phyloP scores from a whole-genome alignment of 176 grass and related monocot genomes.

The Rhynchospora breviuscula region DNA sequence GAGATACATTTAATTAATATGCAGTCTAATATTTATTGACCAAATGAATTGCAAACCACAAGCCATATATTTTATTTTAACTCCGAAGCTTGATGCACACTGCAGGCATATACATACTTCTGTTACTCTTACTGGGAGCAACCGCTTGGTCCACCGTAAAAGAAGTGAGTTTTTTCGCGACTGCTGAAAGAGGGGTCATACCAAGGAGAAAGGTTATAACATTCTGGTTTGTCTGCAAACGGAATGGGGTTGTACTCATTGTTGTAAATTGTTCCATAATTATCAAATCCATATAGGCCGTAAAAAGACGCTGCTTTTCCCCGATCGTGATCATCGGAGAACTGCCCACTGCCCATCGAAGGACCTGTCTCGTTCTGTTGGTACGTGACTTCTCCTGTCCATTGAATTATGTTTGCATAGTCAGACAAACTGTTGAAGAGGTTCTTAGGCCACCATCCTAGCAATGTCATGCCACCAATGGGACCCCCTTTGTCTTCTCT shows the following conservation, averaged over 20 bases:
- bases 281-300: neutral
- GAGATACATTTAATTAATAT: too few relatives aligned
- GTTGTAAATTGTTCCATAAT: neutral
- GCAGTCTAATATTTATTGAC: too few relatives aligned
- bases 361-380: constrained; percentile 8
- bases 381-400: constrained; percentile 12
- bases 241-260: neutral
- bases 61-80: too few relatives aligned
- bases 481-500: constrained; percentile 5
- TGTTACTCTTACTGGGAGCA: neutral
- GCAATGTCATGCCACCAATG: neutral
- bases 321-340: neutral
- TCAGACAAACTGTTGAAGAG: constrained; percentile 15
- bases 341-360: constrained; percentile 40
- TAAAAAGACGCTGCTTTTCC: constrained; percentile 28
- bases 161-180: neutral
- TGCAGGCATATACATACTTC: neutral
- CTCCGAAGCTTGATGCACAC: too few relatives aligned
- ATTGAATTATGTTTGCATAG: neutral
- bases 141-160: constrained; percentile 11
- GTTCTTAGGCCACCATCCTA: constrained; percentile 18
- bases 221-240: neutral
- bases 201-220: neutral
- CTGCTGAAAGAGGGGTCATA: neutral
- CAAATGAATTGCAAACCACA: too few relatives aligned